Evolutionary conservation across 768 basidiomycete species (phyloP), one percentile per base, ranked within the genome.

Genomic region (Termitomyces sp.): DNA sequence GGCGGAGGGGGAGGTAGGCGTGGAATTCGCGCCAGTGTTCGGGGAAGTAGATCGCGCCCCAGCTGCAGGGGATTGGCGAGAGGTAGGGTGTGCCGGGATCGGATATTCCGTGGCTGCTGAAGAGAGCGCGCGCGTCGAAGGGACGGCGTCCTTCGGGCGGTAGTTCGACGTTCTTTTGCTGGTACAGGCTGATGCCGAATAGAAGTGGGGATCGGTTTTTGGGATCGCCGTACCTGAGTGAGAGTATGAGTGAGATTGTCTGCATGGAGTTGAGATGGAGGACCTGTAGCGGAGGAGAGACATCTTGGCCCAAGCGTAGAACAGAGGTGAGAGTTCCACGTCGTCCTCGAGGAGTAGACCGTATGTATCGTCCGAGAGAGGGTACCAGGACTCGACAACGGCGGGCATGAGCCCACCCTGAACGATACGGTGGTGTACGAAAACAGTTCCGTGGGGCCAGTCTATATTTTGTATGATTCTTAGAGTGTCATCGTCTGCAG

Each of bases 21-120:
- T 94, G 90, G 69, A 94, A 94, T 68, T 90, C 90, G 63, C 85
- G 81, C 92, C 92, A 94, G 64, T 88, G 86, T 62, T 90, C 82
- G 12, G 93, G 92, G 67, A 95, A 95, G 74, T 94, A 95, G 38
- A 92, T 77, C 2, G 90, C 92, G 14, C 92, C 93, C 92, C 92
- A 95, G 71, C 89, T 92, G 70, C 92, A 94, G 0, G 92, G 93
- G 10, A 92, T 83, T 58, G 90, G 88, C 0, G 91, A 92, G 44
- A 94, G 81, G 69, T 92, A 94, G 0, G 93, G 92, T 0, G 84
- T 84, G 1, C 76, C 73, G 0, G 80, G 71, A 45, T 78, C 61
- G 0, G 73, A 55, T n/a, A 82, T 50, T 2, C 73, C 74, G 10
- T 70, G 62, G 0, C 69, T 59, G 10, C 69, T 66, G 68, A 94